Conservation (phyloP, 306 rosid species). For the Castanea mollissima region DNA sequence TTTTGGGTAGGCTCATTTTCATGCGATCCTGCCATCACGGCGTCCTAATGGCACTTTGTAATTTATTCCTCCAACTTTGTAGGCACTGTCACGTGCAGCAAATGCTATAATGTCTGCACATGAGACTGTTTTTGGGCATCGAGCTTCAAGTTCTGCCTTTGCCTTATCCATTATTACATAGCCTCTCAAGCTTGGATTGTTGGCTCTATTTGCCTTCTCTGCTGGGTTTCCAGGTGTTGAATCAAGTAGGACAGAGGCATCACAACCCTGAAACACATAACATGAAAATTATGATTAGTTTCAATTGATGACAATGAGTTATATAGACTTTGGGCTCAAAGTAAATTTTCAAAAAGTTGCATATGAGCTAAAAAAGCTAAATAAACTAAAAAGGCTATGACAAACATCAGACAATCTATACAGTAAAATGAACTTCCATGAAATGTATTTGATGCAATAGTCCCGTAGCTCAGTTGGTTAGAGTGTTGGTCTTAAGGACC, state of each 20-base stretch:
- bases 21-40: background rate
- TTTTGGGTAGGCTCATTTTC: background rate
- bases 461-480: no score
- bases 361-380: no score
- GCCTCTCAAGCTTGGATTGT: slow-evolving; percentile 40
- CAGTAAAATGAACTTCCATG: no score
- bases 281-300: background rate
- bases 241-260: slow-evolving; percentile 35
- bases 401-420: no score
- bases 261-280: slow-evolving; percentile 31
- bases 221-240: slow-evolving; percentile 27
- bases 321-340: no score
- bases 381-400: no score
- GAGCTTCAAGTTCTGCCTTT: slow-evolving; percentile 31
- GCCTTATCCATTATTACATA: slow-evolving; percentile 35
- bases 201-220: slow-evolving; percentile 31
- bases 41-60: background rate
- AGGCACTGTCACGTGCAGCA: slow-evolving; percentile 38
- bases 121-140: slow-evolving; percentile 37
- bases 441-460: no score
- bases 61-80: background rate
- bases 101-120: slow-evolving; percentile 45
- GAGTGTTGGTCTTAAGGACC: no score
- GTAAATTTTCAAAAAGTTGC: no score
- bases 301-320: no score